Conservation (phyloP, 257 asterid genomes). For the Vinca minor region DNA sequence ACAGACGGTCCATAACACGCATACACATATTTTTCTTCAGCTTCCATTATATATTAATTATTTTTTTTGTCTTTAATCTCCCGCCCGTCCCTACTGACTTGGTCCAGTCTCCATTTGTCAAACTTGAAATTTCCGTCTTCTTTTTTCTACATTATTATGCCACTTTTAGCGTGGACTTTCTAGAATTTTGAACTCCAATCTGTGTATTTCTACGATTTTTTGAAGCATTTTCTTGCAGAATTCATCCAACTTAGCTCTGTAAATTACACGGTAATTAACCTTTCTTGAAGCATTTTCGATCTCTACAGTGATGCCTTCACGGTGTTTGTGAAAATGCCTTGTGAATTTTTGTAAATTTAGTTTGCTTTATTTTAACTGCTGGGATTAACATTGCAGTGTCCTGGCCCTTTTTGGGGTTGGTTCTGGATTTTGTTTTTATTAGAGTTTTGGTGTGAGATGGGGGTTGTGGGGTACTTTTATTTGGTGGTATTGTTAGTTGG, state of each 20-base stretch:
- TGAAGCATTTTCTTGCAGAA: no score
- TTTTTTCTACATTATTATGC: background rate
- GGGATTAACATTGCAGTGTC: background rate
- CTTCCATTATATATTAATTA: no score
- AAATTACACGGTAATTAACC: background rate
- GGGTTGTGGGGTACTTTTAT: background rate
- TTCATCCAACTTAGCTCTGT: background rate
- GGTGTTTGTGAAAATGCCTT: conserved; percentile 1
- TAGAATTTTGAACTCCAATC: background rate
- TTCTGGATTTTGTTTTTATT: background rate
- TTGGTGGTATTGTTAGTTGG: conserved; percentile 16
- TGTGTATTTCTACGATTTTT: background rate
- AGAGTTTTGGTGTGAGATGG: no score
- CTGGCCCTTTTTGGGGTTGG: background rate
- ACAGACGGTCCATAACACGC: no score
- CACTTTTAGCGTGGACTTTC: background rate
- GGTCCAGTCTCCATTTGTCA: background rate
- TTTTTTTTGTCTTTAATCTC: no score
- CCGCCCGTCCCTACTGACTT: no score
- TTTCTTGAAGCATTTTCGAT: conserved; percentile 9
- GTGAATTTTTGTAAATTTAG: background rate
- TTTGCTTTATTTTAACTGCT: background rate
- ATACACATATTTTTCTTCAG: no score
- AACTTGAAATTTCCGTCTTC: no score
- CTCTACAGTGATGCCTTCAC: background rate